Evolutionary conservation across 2,329 filamentous ascomycete genomes (phyloP).

Genomic region (Neonectria hederae): DNA sequence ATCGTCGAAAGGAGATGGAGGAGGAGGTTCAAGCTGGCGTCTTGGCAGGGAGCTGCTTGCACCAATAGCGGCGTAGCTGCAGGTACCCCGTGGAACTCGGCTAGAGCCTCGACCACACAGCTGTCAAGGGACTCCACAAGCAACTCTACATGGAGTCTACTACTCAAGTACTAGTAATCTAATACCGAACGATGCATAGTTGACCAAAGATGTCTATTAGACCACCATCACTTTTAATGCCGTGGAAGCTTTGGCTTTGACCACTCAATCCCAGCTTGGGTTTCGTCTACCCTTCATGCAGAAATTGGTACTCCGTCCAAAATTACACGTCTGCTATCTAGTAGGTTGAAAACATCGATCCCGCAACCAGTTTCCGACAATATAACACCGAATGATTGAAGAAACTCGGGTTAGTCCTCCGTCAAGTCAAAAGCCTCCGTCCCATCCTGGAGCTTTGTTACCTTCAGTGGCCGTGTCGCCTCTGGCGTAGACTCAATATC

Average conservation of each 20-base stretch:
- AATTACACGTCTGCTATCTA: too few species aligned
- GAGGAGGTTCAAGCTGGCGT: conserved; percentile 41
- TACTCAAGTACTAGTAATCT: too few species aligned
- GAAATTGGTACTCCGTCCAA: too few species aligned
- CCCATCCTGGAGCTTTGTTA: conserved; percentile 24
- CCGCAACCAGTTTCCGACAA: too few species aligned
- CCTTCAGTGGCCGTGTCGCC: conserved; percentile 19
- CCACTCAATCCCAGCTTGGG: neutral
- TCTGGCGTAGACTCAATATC: neutral
- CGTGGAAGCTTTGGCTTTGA: too few species aligned
- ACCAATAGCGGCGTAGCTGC: conserved; percentile 35
- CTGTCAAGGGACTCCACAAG: conserved; percentile 20
- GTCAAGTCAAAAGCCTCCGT: conserved; percentile 31
- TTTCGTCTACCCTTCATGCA: neutral
- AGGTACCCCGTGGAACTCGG: conserved; percentile 31
- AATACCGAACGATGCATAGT: neutral
- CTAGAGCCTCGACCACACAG: conserved; percentile 22
- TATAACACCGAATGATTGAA: too few species aligned
- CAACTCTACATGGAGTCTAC: too few species aligned
- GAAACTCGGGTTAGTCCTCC: neutral
- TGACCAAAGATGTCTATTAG: neutral
- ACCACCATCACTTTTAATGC: neutral
- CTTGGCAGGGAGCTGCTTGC: conserved; percentile 36
- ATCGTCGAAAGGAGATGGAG: conserved; percentile 42
- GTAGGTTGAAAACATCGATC: neutral